phyloP scores from a whole-genome alignment of 2,329 filamentous ascomycete genomes.

The Fusarium praegraminearum region DNA sequence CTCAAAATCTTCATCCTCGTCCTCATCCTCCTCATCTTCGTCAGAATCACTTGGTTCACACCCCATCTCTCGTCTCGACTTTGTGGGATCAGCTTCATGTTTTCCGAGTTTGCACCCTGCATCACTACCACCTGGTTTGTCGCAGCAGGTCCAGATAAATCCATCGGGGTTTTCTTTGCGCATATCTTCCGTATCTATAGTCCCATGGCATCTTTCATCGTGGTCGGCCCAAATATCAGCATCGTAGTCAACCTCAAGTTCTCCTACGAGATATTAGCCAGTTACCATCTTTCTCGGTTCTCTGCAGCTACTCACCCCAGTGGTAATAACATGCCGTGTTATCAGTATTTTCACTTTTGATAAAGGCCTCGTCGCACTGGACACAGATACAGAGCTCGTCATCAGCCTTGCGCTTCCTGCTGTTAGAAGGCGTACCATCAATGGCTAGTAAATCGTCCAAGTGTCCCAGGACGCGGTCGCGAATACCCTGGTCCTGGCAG shows the following conservation, averaged over 20 bases:
- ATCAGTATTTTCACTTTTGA: neutral
- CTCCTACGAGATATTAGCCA: constrained; percentile 16
- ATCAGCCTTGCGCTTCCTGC: constrained; percentile 28
- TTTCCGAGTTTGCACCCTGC: constrained; percentile 25
- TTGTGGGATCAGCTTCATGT: constrained; percentile 31
- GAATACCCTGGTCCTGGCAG: constrained; percentile 11
- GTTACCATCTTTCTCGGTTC: no score
- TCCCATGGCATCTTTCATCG: constrained; percentile 23
- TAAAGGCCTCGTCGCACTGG: constrained; percentile 20
- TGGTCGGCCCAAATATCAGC: constrained; percentile 27
- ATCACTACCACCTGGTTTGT: neutral
- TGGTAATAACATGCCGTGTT: constrained; percentile 29
- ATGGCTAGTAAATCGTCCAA: neutral
- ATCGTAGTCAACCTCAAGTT: constrained; percentile 29
- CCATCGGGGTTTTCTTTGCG: constrained; percentile 26
- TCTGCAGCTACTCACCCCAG: constrained; percentile 10
- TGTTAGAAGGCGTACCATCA: neutral
- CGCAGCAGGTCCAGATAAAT: constrained; percentile 45
- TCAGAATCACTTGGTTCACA: neutral
- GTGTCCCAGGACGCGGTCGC: neutral
- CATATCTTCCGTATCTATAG: constrained; percentile 29
- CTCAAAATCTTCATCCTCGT: neutral
- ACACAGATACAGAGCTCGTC: constrained; percentile 22
- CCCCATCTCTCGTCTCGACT: constrained; percentile 15
- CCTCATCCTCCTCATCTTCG: neutral